Evolutionary conservation across 495 filamentous ascomycete genomes (phyloP).

Genomic region (Aspergillus saccharolyticus): DNA sequence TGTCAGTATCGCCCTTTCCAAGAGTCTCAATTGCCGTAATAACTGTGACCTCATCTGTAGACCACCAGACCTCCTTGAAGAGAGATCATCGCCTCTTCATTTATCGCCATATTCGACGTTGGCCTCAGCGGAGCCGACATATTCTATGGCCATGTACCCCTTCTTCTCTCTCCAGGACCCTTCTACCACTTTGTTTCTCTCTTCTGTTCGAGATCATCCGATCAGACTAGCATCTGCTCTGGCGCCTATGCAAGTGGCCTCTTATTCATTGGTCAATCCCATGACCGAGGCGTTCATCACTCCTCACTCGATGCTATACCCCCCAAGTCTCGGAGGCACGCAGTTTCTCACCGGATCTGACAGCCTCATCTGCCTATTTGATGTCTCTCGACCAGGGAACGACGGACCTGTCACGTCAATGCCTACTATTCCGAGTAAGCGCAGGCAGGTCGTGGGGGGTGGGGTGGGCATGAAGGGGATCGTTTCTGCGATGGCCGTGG

Average conservation of each 20-base stretch:
- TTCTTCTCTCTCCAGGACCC: conserved; percentile 62
- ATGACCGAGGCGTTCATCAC: conserved; percentile 76
- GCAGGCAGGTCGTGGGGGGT: conserved; percentile 62
- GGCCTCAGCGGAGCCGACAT: conserved; percentile 61
- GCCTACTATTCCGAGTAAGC: conserved; percentile 71
- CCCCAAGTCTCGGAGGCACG: conserved; percentile 44
- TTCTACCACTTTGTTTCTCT: conserved; percentile 62
- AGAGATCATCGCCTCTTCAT: conserved; percentile 36
- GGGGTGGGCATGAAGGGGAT: conserved; percentile 81
- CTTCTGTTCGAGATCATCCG: conserved; percentile 63
- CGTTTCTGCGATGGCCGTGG: conserved; percentile 60
- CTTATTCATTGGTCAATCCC: conserved; percentile 66
- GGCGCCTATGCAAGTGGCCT: conserved; percentile 42
- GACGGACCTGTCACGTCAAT: conserved; percentile 56
- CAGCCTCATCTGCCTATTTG: conserved; percentile 71
- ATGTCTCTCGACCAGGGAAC: conserved; percentile 60
- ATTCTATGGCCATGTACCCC: conserved; percentile 67
- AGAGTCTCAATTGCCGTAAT: background rate
- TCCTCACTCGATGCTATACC: conserved; percentile 70
- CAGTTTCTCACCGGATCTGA: conserved; percentile 68
- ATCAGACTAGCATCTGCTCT: conserved; percentile 67
- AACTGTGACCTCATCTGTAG: conserved; percentile 23
- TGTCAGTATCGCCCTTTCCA: conserved; percentile 39
- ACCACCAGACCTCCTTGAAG: conserved; percentile 64
- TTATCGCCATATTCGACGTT: conserved; percentile 60